Base-by-base conservation (phyloP, 2,329 filamentous ascomycete genomes). In the Phialocephala sp. region DNA sequence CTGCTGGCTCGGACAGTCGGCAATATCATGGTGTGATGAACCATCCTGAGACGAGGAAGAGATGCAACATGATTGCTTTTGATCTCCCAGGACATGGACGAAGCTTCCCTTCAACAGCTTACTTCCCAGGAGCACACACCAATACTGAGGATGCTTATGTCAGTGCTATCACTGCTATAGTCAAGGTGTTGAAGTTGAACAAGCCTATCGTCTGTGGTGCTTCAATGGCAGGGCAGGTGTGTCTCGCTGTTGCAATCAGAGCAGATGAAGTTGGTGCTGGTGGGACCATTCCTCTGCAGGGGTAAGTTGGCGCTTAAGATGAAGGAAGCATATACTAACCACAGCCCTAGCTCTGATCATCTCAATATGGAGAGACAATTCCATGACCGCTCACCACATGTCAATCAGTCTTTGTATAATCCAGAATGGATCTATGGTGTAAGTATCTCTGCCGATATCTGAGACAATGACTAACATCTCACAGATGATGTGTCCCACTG, bases 1-100 rank as follows among this genome's bases (percentile, higher is more conserved):
- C 80, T 0, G 80, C 80, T 15, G 82, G 82, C 2, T 80, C 79
- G 58, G 82, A 84, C 66, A 76, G 77, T 35, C 72, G 82, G 35
- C 81, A 84, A 69, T 84, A 84, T 60, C 82, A 84, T 60, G 81
- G 82, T 22, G 82, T 84, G 1, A 80, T 85, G 80, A 84, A 84
- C 63, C 77, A 84, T 63, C 64, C 74, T 35, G 74, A 76, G 14
- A 82, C 83, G 80, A 76, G 79, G 22, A 78, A 81, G 72, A 80
- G 76, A 61, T 83, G 80, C 63, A 80, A 77, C 22, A 84, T 84
- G 82, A 80, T 79, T 54, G 80, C 80, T 1, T 82, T 84, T 56
- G 82, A 84, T 69, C 75, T 84, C 11, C 83, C 82, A 0, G 81
- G 80, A 2, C 83, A 84, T 66, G 82, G 82, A 0, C 72, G 81